phyloP scores from a whole-genome alignment of 1,284 basidiomycete genomes.

The Omphalotus olearius region DNA sequence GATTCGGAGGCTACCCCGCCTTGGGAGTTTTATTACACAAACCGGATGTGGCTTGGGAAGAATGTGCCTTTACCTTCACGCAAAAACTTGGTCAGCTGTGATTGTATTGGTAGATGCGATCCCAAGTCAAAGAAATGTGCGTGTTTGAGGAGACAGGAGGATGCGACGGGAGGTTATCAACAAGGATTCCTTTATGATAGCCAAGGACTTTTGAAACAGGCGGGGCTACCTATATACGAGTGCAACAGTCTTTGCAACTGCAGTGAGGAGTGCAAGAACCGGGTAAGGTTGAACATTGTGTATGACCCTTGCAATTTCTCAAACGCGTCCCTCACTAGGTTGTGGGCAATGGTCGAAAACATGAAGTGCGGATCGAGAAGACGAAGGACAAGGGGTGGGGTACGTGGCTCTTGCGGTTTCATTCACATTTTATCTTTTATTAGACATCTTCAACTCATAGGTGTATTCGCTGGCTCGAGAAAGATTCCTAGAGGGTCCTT shows the following conservation, averaged over 20 bases:
- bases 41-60: constrained; percentile 67
- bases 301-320: not conserved
- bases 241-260: constrained; percentile 84
- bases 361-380: constrained; percentile 58
- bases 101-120: constrained; percentile 70
- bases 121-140: constrained; percentile 64
- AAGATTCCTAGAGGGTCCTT: constrained; percentile 69
- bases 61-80: constrained; percentile 65
- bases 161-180: constrained; percentile 29
- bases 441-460: constrained; percentile 29
- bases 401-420: constrained; percentile 24
- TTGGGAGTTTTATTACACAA: constrained; percentile 78
- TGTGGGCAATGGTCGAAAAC: constrained; percentile 75
- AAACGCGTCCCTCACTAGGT: constrained; percentile 43
- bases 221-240: constrained; percentile 74
- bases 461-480: constrained; percentile 60
- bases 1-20: constrained; percentile 46
- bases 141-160: constrained; percentile 58
- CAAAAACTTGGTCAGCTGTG: constrained; percentile 58
- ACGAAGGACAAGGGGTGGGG: constrained; percentile 83
- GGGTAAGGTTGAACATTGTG: constrained; percentile 46
- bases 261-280: constrained; percentile 74
- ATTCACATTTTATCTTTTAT: not conserved
- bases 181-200: constrained; percentile 66
- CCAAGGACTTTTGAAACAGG: constrained; percentile 45